Evolutionary conservation across 176 grass and related monocot genomes (phyloP).

Genomic region (Triticum turgidum): DNA sequence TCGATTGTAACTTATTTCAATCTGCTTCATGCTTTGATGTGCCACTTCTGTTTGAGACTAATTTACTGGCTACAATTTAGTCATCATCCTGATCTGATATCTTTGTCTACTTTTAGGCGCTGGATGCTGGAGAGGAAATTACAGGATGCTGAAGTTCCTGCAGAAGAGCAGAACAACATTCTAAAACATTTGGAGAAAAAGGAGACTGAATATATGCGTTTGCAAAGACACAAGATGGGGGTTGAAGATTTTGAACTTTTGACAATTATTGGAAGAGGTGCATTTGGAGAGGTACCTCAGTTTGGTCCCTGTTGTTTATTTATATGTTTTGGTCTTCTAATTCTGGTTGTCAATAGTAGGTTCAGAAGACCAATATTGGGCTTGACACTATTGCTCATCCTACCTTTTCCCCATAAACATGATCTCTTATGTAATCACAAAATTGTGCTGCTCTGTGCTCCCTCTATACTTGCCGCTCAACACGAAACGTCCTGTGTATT

Average conservation of each 20-base stretch:
- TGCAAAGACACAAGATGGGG: constrained; percentile 96
- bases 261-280: constrained; percentile 98
- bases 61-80: neutral
- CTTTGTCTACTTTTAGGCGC: constrained; percentile 59
- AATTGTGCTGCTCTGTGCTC: constrained; percentile 5
- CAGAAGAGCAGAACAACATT: constrained; percentile 94
- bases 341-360: neutral
- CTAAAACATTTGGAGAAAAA: constrained; percentile 97
- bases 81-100: constrained; percentile 14
- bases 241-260: constrained; percentile 99
- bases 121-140: constrained; percentile 95
- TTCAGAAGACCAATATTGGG: neutral
- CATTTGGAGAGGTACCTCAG: constrained; percentile 82
- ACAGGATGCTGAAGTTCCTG: constrained; percentile 91
- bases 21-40: neutral
- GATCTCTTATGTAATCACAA: constrained; percentile 19
- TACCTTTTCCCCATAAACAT: neutral
- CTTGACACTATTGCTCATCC: constrained; percentile 19
- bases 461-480: constrained; percentile 7
- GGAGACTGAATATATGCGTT: constrained; percentile 96
- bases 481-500: neutral
- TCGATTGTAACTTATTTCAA: neutral
- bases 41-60: neutral
- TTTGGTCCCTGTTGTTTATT: neutral
- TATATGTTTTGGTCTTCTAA: constrained; percentile 8